These are phyloP conservation scores for Penicillium longicatenatum DNA, from an alignment of 495 filamentous ascomycete genomes.

Conservation along the genomic window DNA sequence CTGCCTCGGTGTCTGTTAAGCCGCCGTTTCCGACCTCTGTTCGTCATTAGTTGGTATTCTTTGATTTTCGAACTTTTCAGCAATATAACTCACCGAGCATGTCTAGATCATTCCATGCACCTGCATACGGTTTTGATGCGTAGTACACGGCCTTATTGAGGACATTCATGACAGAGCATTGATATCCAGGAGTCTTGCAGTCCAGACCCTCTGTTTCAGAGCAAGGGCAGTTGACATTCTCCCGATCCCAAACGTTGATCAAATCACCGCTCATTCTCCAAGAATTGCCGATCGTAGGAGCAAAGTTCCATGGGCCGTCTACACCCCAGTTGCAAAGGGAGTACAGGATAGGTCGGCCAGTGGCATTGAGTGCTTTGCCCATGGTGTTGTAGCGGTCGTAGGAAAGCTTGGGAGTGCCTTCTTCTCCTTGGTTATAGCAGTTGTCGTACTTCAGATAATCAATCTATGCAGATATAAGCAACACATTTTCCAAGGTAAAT, in stretches of 20 bases:
- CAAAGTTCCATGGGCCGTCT: constrained; percentile 58
- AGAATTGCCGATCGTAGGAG: constrained; percentile 56
- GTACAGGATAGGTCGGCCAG: constrained; percentile 62
- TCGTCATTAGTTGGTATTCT: constrained; percentile 26
- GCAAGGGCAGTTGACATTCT: constrained; percentile 43
- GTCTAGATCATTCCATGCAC: constrained; percentile 51
- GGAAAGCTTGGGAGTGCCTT: constrained; percentile 48
- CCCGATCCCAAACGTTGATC: constrained; percentile 23
- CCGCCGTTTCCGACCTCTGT: constrained; percentile 62
- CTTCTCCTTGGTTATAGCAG: constrained; percentile 59
- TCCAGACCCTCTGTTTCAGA: constrained; percentile 37
- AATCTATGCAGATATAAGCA: constrained; percentile 17
- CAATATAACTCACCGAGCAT: constrained; percentile 42
- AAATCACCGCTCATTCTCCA: constrained; percentile 58
- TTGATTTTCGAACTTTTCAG: background rate
- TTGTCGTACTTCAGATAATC: constrained; percentile 73
- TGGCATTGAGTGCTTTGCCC: constrained; percentile 59
- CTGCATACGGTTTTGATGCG: constrained; percentile 31
- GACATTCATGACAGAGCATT: constrained; percentile 56
- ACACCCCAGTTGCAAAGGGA: constrained; percentile 61
- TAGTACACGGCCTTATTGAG: constrained; percentile 50
- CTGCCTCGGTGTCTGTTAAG: constrained; percentile 46
- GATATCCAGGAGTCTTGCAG: constrained; percentile 53
- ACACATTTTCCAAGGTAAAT: background rate
- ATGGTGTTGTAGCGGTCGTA: constrained; percentile 59